Evolutionary conservation across 2,329 filamentous ascomycete species (phyloP).

Genomic region (Pestalotiopsis sp.): DNA sequence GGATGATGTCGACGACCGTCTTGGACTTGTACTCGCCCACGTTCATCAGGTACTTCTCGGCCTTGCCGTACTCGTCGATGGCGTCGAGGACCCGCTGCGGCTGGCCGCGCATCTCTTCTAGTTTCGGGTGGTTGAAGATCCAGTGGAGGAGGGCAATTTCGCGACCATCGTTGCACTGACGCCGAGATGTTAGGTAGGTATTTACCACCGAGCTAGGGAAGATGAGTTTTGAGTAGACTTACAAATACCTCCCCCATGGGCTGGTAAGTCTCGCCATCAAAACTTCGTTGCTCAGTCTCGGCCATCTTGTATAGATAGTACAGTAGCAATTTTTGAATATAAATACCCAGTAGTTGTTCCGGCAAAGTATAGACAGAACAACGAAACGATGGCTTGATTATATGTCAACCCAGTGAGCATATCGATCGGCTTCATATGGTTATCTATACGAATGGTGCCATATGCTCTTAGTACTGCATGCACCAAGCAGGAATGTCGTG

Average conservation of each 20-base stretch:
- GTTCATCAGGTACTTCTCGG: conserved; percentile 76
- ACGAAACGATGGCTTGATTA: too few relatives aligned
- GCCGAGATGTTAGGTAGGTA: neutral
- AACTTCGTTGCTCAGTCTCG: neutral
- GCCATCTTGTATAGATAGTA: neutral
- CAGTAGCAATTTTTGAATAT: neutral
- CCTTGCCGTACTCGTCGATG: conserved; percentile 69
- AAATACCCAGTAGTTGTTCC: neutral
- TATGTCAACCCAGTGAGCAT: too few relatives aligned
- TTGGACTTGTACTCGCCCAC: conserved; percentile 73
- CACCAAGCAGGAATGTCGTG: neutral
- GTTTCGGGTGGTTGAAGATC: conserved; percentile 60
- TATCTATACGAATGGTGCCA: neutral
- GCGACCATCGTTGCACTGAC: conserved; percentile 66
- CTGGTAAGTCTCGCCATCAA: neutral
- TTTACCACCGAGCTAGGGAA: neutral
- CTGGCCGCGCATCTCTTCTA: conserved; percentile 63
- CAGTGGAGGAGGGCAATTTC: conserved; percentile 73
- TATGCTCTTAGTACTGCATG: neutral
- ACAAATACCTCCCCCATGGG: neutral
- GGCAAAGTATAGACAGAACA: too few relatives aligned
- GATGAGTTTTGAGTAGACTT: neutral
- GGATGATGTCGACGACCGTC: conserved; percentile 69
- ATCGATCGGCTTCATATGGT: too few relatives aligned
- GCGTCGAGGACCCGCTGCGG: conserved; percentile 65